These are phyloP conservation scores for Trifolium repens DNA, from an alignment of 306 rosid species.

Conservation along the genomic window DNA sequence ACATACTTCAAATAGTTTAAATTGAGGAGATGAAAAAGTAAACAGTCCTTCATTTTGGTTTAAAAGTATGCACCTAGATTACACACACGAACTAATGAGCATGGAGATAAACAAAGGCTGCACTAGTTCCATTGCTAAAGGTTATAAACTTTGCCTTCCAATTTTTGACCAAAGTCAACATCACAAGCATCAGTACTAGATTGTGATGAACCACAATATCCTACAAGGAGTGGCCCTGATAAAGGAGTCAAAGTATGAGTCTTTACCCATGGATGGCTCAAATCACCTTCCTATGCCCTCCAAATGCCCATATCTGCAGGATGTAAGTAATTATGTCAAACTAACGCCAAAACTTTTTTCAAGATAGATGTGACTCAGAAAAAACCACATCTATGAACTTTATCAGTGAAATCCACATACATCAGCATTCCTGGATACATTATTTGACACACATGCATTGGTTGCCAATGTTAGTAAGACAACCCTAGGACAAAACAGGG, in stretches of 20 bases:
- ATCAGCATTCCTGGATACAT: slow-evolving; percentile 15
- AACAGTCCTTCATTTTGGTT: slow-evolving; percentile 39
- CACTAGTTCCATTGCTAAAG: slow-evolving; percentile 36
- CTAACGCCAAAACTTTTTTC: slow-evolving; percentile 16
- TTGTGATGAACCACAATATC: slow-evolving; percentile 32
- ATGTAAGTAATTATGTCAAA: slow-evolving; percentile 35
- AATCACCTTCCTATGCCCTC: slow-evolving; percentile 52
- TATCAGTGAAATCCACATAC: slow-evolving; percentile 22
- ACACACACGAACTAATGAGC: slow-evolving; percentile 36
- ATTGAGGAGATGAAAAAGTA: slow-evolving; percentile 22
- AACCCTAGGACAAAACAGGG: slow-evolving; percentile 1
- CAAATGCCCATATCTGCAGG: slow-evolving; percentile 65
- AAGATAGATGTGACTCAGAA: slow-evolving; percentile 5
- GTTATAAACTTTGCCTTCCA: slow-evolving; percentile 37
- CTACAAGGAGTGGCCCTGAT: slow-evolving; percentile 12
- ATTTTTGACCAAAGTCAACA: slow-evolving; percentile 31
- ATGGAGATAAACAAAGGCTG: slow-evolving; percentile 29
- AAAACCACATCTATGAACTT: slow-evolving; percentile 20
- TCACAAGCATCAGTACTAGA: slow-evolving; percentile 36
- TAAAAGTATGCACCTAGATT: slow-evolving; percentile 17
- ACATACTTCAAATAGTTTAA: slow-evolving; percentile 20
- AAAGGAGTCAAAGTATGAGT: slow-evolving; percentile 9
- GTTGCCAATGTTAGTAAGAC: slow-evolving; percentile 16
- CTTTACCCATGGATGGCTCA: slow-evolving; percentile 39
- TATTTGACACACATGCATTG: background rate